Evolutionary conservation across 2,329 filamentous ascomycete genomes (phyloP).

Genomic region (Alternaria sp.): DNA sequence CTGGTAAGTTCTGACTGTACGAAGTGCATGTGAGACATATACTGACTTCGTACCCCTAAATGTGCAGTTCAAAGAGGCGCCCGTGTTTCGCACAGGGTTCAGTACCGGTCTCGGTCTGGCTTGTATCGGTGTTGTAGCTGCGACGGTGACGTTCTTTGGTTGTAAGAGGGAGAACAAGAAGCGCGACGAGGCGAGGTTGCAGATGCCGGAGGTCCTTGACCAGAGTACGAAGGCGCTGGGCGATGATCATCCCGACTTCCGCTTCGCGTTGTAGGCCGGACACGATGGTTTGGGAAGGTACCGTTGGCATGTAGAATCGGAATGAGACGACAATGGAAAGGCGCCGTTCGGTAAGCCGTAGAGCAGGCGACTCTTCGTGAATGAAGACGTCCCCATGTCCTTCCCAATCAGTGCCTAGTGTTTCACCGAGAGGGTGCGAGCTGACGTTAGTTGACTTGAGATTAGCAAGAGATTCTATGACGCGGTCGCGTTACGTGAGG

Average conservation of each 20-base stretch:
- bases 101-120: slow-evolving; percentile 36
- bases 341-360: not conserved
- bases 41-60: too few relatives aligned
- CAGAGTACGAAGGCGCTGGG: slow-evolving; percentile 50
- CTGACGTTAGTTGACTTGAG: not conserved
- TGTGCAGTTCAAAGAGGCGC: slow-evolving; percentile 34
- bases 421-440: not conserved
- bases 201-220: slow-evolving; percentile 38
- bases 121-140: slow-evolving; percentile 45
- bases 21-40: too few relatives aligned
- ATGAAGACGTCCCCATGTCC: not conserved
- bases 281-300: not conserved
- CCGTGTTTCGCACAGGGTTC: slow-evolving; percentile 35
- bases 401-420: not conserved
- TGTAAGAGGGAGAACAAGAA: slow-evolving; percentile 58
- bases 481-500: not conserved
- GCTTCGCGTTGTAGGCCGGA: slow-evolving; percentile 42
- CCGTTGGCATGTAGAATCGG: not conserved
- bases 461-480: not conserved
- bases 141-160: slow-evolving; percentile 50
- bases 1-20: too few relatives aligned
- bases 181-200: slow-evolving; percentile 51
- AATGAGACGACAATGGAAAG: not conserved
- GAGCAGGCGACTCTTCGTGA: not conserved
- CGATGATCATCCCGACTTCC: slow-evolving; percentile 60